Conservation (phyloP, 176 grass and related monocot genomes). For the Eleusine indica region DNA sequence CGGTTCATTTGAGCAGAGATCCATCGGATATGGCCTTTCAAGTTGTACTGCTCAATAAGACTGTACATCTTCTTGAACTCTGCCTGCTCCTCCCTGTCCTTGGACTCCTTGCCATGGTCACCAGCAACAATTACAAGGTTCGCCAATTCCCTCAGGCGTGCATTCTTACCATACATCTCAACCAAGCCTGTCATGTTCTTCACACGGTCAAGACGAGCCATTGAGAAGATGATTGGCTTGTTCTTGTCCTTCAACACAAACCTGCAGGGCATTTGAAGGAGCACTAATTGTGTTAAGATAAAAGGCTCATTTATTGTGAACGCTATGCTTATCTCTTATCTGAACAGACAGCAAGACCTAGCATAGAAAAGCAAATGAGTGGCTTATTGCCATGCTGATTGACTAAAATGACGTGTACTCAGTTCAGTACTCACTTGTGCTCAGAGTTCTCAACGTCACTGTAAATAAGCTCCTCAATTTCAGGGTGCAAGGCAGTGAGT, state of each 20-base stretch:
- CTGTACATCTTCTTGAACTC: slow-evolving; percentile 95
- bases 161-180: slow-evolving; percentile 89
- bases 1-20: slow-evolving; percentile 98
- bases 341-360: slow-evolving; percentile 16
- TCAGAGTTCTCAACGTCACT: slow-evolving; percentile 77
- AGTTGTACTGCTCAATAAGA: slow-evolving; percentile 90
- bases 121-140: slow-evolving; percentile 95
- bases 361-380: neutral
- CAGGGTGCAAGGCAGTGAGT: slow-evolving; percentile 77
- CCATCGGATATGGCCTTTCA: slow-evolving; percentile 92
- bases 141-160: slow-evolving; percentile 73
- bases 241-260: slow-evolving; percentile 81
- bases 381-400: slow-evolving; percentile 8
- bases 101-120: slow-evolving; percentile 97
- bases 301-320: neutral
- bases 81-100: slow-evolving; percentile 87
- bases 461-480: slow-evolving; percentile 93
- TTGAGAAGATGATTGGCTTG: slow-evolving; percentile 96
- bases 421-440: slow-evolving; percentile 71
- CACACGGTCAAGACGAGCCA: slow-evolving; percentile 92
- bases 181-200: slow-evolving; percentile 98
- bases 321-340: neutral
- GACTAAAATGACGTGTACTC: neutral
- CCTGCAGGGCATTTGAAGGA: slow-evolving; percentile 46
- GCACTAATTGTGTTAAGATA: neutral